Evolutionary conservation across 371 early-diverging fungal genomes (phyloP).

Genomic region (Vairimorpha apis): DNA sequence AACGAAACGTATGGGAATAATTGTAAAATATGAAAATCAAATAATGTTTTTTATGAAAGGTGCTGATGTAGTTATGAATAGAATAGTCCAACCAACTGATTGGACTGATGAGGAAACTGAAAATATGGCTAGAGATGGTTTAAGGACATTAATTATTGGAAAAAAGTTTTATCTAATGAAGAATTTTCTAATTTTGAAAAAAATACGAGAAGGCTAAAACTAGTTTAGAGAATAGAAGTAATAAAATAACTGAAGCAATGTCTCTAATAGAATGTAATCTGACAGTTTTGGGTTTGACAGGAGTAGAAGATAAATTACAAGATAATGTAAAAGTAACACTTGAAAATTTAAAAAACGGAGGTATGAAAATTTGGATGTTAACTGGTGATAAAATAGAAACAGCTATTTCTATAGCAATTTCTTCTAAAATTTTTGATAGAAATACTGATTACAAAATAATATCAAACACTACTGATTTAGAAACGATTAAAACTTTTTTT

Average conservation of each 20-base stretch:
- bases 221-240: conserved; percentile 68
- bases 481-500: conserved; percentile 38
- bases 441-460: conserved; percentile 50
- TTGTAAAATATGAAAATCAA: conserved; percentile 69
- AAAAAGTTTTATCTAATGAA: conserved; percentile 70
- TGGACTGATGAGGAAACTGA: conserved; percentile 97
- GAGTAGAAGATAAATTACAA: conserved; percentile 92
- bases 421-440: conserved; percentile 77
- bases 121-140: conserved; percentile 94
- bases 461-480: conserved; percentile 27
- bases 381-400: conserved; percentile 99
- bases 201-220: conserved; percentile 63
- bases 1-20: conserved; percentile 95
- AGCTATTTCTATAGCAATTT: conserved; percentile 88
- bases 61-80: conserved; percentile 87
- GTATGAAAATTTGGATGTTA: conserved; percentile 92
- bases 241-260: conserved; percentile 69
- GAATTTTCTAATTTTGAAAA: conserved; percentile 51
- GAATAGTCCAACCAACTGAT: conserved; percentile 81
- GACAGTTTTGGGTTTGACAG: conserved; percentile 84
- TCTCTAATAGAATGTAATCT: conserved; percentile 73
- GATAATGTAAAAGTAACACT: conserved; percentile 86
- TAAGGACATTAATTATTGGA: conserved; percentile 90
- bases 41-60: conserved; percentile 83
- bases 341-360: conserved; percentile 72